Conservation (phyloP, 345 rosid genomes). For the Schrenkiella parvula region DNA sequence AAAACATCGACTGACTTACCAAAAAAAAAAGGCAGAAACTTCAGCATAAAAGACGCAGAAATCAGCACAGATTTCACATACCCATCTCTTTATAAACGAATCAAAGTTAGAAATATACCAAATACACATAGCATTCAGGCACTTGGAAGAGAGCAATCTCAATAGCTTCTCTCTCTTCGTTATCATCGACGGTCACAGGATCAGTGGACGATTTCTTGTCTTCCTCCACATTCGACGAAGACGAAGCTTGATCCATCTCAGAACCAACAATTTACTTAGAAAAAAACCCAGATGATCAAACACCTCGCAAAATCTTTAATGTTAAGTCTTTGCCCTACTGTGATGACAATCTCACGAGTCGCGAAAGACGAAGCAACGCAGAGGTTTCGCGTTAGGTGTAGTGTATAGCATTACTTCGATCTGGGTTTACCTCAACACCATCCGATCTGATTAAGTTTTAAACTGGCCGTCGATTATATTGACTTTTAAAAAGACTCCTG, state of each 20-base stretch:
- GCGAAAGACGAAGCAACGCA: constrained; percentile 28
- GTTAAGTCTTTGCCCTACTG: not conserved
- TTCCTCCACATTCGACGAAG: constrained; percentile 33
- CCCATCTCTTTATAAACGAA: constrained; percentile 1
- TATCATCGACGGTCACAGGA: constrained; percentile 32
- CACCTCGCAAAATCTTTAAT: not conserved
- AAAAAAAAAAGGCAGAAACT: not conserved
- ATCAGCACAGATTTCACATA: not conserved
- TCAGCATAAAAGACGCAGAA: not conserved
- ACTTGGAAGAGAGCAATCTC: constrained; percentile 86
- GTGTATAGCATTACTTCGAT: constrained; percentile 21
- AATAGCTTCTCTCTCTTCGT: constrained; percentile 54
- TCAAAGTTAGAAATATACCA: constrained; percentile 40
- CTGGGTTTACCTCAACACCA: not conserved
- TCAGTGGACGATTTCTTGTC: constrained; percentile 33
- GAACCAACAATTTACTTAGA: not conserved
- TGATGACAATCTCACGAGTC: constrained; percentile 16
- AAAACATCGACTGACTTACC: not conserved
- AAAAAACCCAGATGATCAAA: constrained; percentile 2
- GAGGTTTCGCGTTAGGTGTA: constrained; percentile 26
- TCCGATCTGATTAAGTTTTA: not conserved
- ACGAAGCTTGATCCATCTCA: constrained; percentile 34
- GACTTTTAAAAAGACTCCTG: not conserved
- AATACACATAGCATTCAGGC: constrained; percentile 87
- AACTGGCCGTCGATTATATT: constrained; percentile 9